Evolutionary conservation across 805 yeast species (phyloP).

Genomic region (Lachancea thermotolerans): DNA sequence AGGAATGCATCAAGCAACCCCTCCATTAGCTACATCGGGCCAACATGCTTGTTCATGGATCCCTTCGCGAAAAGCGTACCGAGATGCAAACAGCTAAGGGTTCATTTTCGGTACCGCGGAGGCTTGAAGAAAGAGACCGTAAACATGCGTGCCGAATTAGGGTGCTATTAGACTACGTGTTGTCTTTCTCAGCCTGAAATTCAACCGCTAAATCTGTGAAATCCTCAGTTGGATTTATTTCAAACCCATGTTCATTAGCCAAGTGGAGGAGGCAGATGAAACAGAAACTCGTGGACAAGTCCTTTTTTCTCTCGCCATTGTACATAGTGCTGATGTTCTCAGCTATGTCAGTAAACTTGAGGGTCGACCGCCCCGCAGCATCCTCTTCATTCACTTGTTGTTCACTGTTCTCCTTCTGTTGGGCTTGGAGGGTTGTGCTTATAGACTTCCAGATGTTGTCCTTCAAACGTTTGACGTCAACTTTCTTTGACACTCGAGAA

Average conservation of each 20-base stretch:
- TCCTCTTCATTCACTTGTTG: background rate
- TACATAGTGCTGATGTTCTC: constrained; percentile 46
- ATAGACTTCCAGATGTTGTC: constrained; percentile 67
- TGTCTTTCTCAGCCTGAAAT: background rate
- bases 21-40: too few species aligned
- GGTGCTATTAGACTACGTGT: too few species aligned
- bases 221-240: constrained; percentile 42
- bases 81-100: too few species aligned
- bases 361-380: background rate
- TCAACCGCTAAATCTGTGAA: constrained; percentile 22
- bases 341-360: constrained; percentile 43
- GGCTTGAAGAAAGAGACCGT: too few species aligned
- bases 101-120: too few species aligned
- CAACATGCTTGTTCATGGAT: too few species aligned
- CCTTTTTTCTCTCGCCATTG: constrained; percentile 48
- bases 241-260: constrained; percentile 78
- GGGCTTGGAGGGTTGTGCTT: constrained; percentile 13
- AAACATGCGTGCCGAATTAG: too few species aligned
- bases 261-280: constrained; percentile 78
- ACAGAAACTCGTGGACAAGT: constrained; percentile 77
- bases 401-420: background rate
- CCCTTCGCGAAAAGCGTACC: too few species aligned
- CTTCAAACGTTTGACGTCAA: constrained; percentile 67
- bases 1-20: too few species aligned
- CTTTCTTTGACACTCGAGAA: constrained; percentile 69